A percentile compares a stretch with the other conserved stretches of the same genome.
Conservation (phyloP, 805 yeast genomes). For the Lachancea sp. region DNA sequence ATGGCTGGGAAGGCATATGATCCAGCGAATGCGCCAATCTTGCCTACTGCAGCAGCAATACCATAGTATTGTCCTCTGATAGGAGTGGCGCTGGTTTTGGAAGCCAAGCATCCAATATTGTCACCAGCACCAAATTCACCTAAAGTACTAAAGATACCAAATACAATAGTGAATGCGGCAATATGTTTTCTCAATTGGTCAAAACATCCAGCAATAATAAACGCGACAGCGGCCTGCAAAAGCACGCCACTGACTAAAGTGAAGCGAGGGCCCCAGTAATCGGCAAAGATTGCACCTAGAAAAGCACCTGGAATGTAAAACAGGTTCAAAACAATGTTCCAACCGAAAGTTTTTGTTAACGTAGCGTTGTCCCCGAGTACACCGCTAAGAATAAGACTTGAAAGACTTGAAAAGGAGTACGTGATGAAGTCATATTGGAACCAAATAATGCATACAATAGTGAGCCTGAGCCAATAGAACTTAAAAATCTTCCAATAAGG, state of each 20-base stretch:
- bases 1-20: constrained; percentile 83
- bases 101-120: constrained; percentile 79
- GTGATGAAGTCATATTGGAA: constrained; percentile 83
- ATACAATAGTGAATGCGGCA: constrained; percentile 77
- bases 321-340: constrained; percentile 83
- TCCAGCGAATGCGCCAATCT: constrained; percentile 89
- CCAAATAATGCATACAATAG: constrained; percentile 74
- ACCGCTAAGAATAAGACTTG: constrained; percentile 57
- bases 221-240: constrained; percentile 74
- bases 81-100: constrained; percentile 81
- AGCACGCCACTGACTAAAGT: constrained; percentile 65
- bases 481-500: constrained; percentile 69
- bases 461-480: constrained; percentile 77
- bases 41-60: constrained; percentile 86
- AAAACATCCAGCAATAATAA: constrained; percentile 72
- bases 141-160: constrained; percentile 77
- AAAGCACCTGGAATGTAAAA: constrained; percentile 89
- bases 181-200: constrained; percentile 49
- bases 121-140: constrained; percentile 97
- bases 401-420: constrained; percentile 83
- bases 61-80: constrained; percentile 89
- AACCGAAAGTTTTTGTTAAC: constrained; percentile 73
- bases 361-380: constrained; percentile 54
- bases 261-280: constrained; percentile 84
- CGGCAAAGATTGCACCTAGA: constrained; percentile 79